Evolutionary conservation across 2,329 filamentous ascomycete genomes (phyloP), one percentile per base, ranked within the genome.

Genomic region (Nemania sp.): DNA sequence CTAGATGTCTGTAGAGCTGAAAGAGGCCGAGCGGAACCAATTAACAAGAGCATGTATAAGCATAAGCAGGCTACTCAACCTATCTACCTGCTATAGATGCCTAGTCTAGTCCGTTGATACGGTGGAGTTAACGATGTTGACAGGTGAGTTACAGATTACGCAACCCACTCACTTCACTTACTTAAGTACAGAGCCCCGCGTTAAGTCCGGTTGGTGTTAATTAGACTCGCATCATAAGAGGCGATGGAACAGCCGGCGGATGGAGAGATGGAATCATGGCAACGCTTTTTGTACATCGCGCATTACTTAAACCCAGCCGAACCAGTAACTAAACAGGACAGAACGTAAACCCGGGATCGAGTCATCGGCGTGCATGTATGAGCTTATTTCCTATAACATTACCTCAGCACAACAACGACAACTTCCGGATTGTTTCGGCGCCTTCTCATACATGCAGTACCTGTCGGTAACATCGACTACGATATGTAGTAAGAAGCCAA

Each of bases 221-320:
- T 41, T 41, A 41, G 35, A 13, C 35, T 41, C 13, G 7, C 13
- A 41, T 13, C 35, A 29, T 45, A 32, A 32, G 29, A 32, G 29
- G 29, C 29, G 29, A 51, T 59, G 29, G 41, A 27, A 26, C 26
- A n/a, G n/a, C n/a, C n/a, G n/a, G n/a, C n/a, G n/a, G n/a, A n/a
- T n/a, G n/a, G n/a, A n/a, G n/a, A n/a, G n/a, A 49, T 64, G 62
- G 62, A 64, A 64, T 64, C 55, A 47, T 20, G 20, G 49, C n/a
- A 47, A 49, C 47, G 15, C 49, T 59, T 47, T 64, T 20, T 11
- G 47, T 32, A 15, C 22, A 41, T 43, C 7, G 5, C 38, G 55
- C 43, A 20, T 20, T 20, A 47, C 43, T 15, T 20, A 15, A 47
- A 47, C 20, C 10, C 43, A 20, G 43, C 43, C 18, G n/a, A 47